Evolutionary conservation across 169 alveolate genomes (phyloP).

Genomic region (Theileria equi): DNA sequence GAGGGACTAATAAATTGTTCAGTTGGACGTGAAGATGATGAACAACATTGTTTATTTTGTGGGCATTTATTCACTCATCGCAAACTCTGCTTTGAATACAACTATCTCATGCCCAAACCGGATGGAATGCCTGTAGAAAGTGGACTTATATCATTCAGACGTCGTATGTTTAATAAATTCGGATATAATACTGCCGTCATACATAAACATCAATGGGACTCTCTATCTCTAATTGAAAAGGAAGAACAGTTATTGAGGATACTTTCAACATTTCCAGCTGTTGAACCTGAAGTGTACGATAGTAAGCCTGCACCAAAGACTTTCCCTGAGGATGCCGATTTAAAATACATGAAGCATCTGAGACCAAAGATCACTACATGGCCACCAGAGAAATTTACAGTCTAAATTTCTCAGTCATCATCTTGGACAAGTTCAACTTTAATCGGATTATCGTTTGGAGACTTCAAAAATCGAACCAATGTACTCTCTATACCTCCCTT

Average conservation of each 20-base stretch:
- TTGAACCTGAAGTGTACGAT: constrained; percentile 28
- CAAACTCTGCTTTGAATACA: constrained; percentile 79
- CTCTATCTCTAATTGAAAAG: constrained; percentile 65
- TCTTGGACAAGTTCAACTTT: constrained; percentile 68
- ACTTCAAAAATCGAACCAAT: constrained; percentile 56
- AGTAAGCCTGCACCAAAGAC: constrained; percentile 53
- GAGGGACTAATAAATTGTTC: constrained; percentile 79
- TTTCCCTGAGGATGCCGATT: constrained; percentile 40
- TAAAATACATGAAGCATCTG: constrained; percentile 71
- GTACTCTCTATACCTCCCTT: constrained; percentile 70
- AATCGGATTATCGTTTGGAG: constrained; percentile 61
- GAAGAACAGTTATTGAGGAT: constrained; percentile 74
- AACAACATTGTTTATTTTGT: constrained; percentile 81
- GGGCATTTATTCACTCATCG: constrained; percentile 78
- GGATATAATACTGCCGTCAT: constrained; percentile 77
- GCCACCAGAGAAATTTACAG: constrained; percentile 81
- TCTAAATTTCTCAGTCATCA: constrained; percentile 37
- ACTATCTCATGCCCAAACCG: constrained; percentile 73
- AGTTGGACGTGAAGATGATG: constrained; percentile 80
- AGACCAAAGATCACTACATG: constrained; percentile 74
- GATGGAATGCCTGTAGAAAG: constrained; percentile 70
- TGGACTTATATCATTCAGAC: constrained; percentile 74
- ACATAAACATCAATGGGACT: constrained; percentile 78
- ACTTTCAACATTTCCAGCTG: constrained; percentile 46
- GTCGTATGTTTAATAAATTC: constrained; percentile 72